Base-by-base conservation (phyloP, 2,329 filamentous ascomycete genomes). In the Geoglossum cookeanum region DNA sequence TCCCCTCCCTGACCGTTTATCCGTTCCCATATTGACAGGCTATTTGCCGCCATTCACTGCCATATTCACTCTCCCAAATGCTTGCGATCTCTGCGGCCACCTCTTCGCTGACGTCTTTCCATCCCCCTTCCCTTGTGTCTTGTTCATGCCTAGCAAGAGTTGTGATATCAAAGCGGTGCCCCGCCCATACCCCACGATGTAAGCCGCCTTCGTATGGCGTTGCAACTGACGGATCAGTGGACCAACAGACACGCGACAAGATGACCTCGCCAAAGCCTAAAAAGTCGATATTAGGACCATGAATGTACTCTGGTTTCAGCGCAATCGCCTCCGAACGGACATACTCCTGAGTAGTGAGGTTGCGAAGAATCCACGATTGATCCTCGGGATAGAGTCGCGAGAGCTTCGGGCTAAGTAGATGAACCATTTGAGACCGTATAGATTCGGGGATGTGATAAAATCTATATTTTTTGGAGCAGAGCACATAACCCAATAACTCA, bases 351-450 rank as follows among this genome's bases (percentile, higher is more conserved):
- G 62, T 67, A 1, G 66, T 67, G 49, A 68, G 30, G 58, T 69
- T 68, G 39, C 68, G 63, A 30, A 69, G 61, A 55, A 68, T 60
- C 66, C 65, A 69, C 4, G 51, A 60, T 55, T 67, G 61, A 51
- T 65, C 60, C n/a, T 44, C 49, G 4, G 63, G 65, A 56, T 63
- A 65, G 59, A 66, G 66, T 15, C 57, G 60, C 15, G 56, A 49
- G 11, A 60, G 59, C 39, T 60, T 60, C n/a, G 61, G 59, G 42
- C 59, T 59, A 15, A 62, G 60, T 45, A 59, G 59, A 47, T 58
- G 60, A 44, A 58, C 35, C 42, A 62, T 56, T 53, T 64, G 61
- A 33, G 59, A 56, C 51, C 56, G 56, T 27, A 55, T 42, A 59
- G 60, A 57, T 29, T 35, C n/a, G n/a, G 51, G n/a, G 17, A 39